phyloP scores from a whole-genome alignment of 176 grass and related monocot genomes.

The Lolium rigidum region DNA sequence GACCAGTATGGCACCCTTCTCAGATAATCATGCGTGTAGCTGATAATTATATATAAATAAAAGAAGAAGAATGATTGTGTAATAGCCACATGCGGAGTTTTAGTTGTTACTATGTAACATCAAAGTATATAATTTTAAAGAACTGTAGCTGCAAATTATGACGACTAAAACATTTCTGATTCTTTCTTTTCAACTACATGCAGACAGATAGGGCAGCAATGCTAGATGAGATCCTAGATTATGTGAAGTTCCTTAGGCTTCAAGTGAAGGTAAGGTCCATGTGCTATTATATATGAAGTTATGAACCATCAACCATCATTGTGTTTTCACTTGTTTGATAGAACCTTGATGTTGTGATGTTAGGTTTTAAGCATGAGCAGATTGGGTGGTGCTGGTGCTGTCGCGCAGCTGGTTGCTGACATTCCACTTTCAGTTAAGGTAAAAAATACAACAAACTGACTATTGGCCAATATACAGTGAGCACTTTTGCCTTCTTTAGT shows the following conservation, averaged over 20 bases:
- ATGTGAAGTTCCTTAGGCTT: constrained; percentile 98
- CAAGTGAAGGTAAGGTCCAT: constrained; percentile 88
- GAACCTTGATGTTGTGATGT: constrained; percentile 32
- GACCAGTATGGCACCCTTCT: constrained; percentile 21
- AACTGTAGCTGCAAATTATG: constrained; percentile 20
- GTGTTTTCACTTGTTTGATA: constrained; percentile 40
- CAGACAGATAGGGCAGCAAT: constrained; percentile 99
- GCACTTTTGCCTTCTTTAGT: neutral
- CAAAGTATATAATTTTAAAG: neutral
- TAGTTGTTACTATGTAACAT: constrained; percentile 8
- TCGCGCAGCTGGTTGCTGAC: constrained; percentile 96
- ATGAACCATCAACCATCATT: neutral
- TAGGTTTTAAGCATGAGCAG: constrained; percentile 99
- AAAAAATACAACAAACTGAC: constrained; percentile 27
- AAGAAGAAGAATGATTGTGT: constrained; percentile 12
- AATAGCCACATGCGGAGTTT: neutral
- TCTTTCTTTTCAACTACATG: constrained; percentile 49
- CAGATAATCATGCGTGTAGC: constrained; percentile 29
- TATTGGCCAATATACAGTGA: constrained; percentile 28
- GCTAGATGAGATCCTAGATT: constrained; percentile 98
- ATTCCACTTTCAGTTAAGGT: constrained; percentile 93
- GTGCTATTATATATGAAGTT: constrained; percentile 36
- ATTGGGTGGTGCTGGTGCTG: constrained; percentile 93
- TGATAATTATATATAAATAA: neutral
- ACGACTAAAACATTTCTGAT: neutral